Conservation (phyloP, 2,329 filamentous ascomycete species). For the Colletotrichum caudatum region DNA sequence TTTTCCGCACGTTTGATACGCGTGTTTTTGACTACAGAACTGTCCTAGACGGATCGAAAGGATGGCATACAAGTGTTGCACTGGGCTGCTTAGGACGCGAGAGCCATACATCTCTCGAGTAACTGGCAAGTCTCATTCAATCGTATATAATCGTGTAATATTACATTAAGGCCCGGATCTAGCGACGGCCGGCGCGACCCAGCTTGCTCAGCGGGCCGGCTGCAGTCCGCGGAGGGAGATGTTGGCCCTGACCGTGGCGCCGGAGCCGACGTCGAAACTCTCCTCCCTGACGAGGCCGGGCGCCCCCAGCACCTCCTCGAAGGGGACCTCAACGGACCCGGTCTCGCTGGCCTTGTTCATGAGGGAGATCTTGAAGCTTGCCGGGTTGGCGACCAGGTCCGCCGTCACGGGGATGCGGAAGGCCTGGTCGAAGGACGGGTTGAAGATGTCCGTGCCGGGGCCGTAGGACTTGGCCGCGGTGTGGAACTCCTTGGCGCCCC, state of each 20-base stretch:
- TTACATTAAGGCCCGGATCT: not conserved
- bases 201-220: constrained; percentile 34
- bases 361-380: constrained; percentile 50
- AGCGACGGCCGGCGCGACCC: not conserved
- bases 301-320: constrained; percentile 50
- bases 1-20: too few relatives aligned
- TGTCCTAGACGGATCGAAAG: not conserved
- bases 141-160: constrained; percentile 11
- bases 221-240: constrained; percentile 50
- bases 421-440: constrained; percentile 59
- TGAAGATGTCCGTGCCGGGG: constrained; percentile 61
- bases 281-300: constrained; percentile 49
- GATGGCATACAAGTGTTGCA: not conserved
- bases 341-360: constrained; percentile 51
- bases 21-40: not conserved
- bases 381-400: constrained; percentile 46
- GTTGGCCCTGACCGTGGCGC: constrained; percentile 51
- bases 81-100: not conserved
- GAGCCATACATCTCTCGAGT: not conserved
- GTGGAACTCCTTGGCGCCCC: constrained; percentile 55
- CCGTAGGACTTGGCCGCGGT: constrained; percentile 57
- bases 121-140: not conserved
- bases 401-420: constrained; percentile 57
- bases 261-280: constrained; percentile 52
- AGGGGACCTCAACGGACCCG: constrained; percentile 52